phyloP scores from a whole-genome alignment of 805 yeast genomes.

The Kluyveromyces nonfermentans region DNA sequence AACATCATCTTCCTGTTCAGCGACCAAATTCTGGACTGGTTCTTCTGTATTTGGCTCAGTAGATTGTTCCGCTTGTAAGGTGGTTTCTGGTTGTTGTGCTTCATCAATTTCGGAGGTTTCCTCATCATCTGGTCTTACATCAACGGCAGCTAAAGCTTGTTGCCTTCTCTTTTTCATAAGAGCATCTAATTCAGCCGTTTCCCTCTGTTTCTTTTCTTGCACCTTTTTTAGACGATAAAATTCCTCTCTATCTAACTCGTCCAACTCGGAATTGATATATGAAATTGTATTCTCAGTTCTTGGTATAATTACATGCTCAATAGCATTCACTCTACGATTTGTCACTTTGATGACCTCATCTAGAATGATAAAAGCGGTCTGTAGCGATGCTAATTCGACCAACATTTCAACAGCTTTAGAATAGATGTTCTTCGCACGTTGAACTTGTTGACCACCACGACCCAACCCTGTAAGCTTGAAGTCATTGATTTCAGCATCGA shows the following conservation, averaged over 20 bases:
- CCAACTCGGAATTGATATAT: slow-evolving; percentile 90
- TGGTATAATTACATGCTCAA: slow-evolving; percentile 96
- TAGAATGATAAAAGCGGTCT: slow-evolving; percentile 90
- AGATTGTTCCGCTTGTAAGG: slow-evolving; percentile 9
- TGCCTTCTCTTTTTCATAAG: slow-evolving; percentile 31
- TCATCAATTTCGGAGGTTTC: slow-evolving; percentile 15
- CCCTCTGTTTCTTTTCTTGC: slow-evolving; percentile 86
- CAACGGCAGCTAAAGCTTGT: slow-evolving; percentile 17
- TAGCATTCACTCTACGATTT: slow-evolving; percentile 96
- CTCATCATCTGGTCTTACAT: slow-evolving; percentile 12
- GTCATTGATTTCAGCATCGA: slow-evolving; percentile 81
- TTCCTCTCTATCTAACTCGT: slow-evolving; percentile 97
- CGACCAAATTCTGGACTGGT: slow-evolving; percentile 22
- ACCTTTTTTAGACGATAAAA: slow-evolving; percentile 94
- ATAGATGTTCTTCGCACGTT: slow-evolving; percentile 85
- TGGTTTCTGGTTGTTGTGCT: slow-evolving; percentile 10
- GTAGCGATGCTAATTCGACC: slow-evolving; percentile 91
- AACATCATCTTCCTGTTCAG: slow-evolving; percentile 38
- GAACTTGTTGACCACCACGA: slow-evolving; percentile 97
- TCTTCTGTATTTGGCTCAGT: slow-evolving; percentile 7
- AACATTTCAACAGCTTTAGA: slow-evolving; percentile 95
- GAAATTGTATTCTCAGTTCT: slow-evolving; percentile 92
- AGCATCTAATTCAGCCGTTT: slow-evolving; percentile 54
- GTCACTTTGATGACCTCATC: slow-evolving; percentile 98
- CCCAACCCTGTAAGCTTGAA: slow-evolving; percentile 96